Evolutionary conservation across 2,329 filamentous ascomycete species (phyloP), one percentile per base, ranked within the genome.

Genomic region (Monilinia polystroma): DNA sequence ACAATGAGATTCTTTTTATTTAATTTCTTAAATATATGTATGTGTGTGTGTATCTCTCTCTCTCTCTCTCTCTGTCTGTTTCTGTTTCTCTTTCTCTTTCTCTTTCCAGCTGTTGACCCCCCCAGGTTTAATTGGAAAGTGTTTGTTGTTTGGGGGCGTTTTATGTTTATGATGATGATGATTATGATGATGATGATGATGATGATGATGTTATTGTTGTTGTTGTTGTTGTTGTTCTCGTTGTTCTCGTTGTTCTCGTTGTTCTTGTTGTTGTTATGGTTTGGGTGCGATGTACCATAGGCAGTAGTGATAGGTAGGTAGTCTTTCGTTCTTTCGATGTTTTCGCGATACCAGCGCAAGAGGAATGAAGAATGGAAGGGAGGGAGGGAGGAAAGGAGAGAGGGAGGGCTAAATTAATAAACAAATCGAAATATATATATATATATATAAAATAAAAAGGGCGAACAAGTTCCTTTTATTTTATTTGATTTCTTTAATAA

Each of bases 341-440:
- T 64, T 64, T 64, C 43, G 51, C 63, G 53, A 64, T 49, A 57
- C 51, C 63, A 64, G 63, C 63, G 63, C 63, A 51, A 64, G 26
- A 58, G 38, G 53, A 64, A 64, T 60, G 57, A 49, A 60, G 57
- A 49, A 59, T 23, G 56, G 56, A 47, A 11, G 41, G 43, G 12
- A 18, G 4, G 12, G 43, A 45, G 14, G 12, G 14, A 45, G 1
- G 12, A 14, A 45, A 1, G 3, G 45, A 47, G 7, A 5, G 45
- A 47, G 16, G 45, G 5, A n/a, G 18, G 45, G 45, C n/a, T 47
- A 14, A 47, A 45, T 45, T 35, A 35, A 35, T 35, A 35, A 35
- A 35, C 32, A 35, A 35, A 35, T 5, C 23, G 23, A 35, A 35
- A 8, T 7, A 35, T 35, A 35, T 5, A 35, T 35, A 35, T 5